Percentiles rank a stretch among this genome's conserved stretches.
Conservation (phyloP, 2,329 filamentous ascomycete species). For the Emergomyces orientalis region DNA sequence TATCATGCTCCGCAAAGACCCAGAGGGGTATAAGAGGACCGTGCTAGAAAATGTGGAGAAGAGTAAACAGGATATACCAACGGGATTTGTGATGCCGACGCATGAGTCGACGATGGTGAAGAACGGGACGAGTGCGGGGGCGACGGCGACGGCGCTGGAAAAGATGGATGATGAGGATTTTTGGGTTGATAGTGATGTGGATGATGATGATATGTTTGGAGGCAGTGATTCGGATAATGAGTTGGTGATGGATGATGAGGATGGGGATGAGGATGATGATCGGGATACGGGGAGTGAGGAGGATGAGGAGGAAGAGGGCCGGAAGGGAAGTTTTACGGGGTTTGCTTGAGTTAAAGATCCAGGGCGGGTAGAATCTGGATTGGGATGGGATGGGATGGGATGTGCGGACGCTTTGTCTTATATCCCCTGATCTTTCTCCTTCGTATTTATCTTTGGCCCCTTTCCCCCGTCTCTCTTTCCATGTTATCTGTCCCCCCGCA, state of each 20-base stretch:
- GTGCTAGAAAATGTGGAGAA: constrained; percentile 61
- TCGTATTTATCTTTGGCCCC: background rate
- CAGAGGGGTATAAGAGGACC: constrained; percentile 57
- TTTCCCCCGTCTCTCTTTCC: background rate
- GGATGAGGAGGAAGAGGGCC: constrained; percentile 18
- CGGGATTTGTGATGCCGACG: constrained; percentile 73
- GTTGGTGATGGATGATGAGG: constrained; percentile 34
- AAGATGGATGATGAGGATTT: constrained; percentile 61
- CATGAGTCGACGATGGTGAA: constrained; percentile 45
- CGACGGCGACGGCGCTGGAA: background rate
- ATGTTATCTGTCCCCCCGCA: too few relatives aligned
- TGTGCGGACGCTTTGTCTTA: background rate
- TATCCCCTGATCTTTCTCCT: background rate
- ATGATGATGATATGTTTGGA: constrained; percentile 69
- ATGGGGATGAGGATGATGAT: constrained; percentile 34
- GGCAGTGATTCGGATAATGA: constrained; percentile 55
- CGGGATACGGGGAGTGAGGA: constrained; percentile 45
- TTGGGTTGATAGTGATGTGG: constrained; percentile 63
- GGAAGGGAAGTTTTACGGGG: constrained; percentile 3
- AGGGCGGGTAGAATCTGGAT: background rate
- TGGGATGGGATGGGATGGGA: background rate
- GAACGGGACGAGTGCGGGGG: background rate
- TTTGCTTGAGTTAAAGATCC: background rate
- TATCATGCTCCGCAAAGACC: constrained; percentile 70
- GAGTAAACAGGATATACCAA: constrained; percentile 71